Base-by-base conservation (phyloP, 768 basidiomycete species). In the Tylopilus rubrobrunneus region DNA sequence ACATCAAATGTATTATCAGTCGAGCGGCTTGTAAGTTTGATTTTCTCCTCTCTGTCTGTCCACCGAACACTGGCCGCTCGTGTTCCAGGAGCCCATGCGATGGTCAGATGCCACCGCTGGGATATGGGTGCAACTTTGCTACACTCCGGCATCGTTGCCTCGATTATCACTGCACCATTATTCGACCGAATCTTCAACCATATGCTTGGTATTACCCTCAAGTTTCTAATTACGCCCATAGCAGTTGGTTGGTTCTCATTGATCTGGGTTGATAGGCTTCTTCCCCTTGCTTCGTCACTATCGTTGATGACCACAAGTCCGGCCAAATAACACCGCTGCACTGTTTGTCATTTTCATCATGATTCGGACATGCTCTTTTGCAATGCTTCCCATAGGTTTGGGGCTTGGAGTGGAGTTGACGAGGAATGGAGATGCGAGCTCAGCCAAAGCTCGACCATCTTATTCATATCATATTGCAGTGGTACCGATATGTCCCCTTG, bases 181-280 rank as follows among this genome's bases (percentile, higher is more conserved):
- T 86, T 91, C 62, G 91, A 92, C 62, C 83, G 90, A 19, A 81
- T 91, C n/a, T 81, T 93, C 56, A 92, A 87, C 11, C 78, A 85
- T 57, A 82, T 82, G 56, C 75, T 91, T 37, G 87, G 82, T 0
- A 56, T 81, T 11, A 80, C 84, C 3, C 60, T 77, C 50, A 88
- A 86, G 52, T 53, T 81, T 0, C 62, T 89, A 10, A 76, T 84
- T 15, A 89, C 89, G 2, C 64, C 84, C 42, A 73, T 87, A 6
- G 84, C 77, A 14, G 74, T 61, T 1, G 75, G 76, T 23, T 92
- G 89, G 89, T 67, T 92, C 14, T 80, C 82, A 5, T 71, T 92
- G 17, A 85, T 93, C 31, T 93, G 89, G 91, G 89, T 85, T 48
- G 81, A 88, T 88, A 64, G 27, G 79, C 67, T 25, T 39, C 7